A percentile compares a stretch with the other conserved stretches of the same genome.
phyloP scores from a whole-genome alignment of 495 filamentous ascomycete species.

The Penicillium macrosclerotiorum region DNA sequence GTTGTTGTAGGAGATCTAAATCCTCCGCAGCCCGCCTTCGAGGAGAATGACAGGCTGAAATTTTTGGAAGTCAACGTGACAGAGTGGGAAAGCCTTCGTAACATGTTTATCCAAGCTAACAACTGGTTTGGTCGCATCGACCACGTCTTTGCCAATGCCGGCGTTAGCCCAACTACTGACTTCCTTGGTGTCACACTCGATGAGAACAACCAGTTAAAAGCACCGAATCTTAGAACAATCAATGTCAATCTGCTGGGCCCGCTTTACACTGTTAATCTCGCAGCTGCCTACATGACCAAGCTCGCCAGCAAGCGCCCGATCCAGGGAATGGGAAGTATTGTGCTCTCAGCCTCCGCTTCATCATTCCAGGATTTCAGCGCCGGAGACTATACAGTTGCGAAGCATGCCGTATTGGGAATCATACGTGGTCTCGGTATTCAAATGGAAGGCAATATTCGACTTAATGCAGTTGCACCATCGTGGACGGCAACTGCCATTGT shows the following conservation, averaged over 20 bases:
- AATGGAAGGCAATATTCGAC: conserved; percentile 20
- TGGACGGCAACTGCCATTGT: conserved; percentile 42
- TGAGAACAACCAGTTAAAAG: conserved; percentile 36
- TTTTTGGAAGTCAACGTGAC: conserved; percentile 41
- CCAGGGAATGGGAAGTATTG: conserved; percentile 28
- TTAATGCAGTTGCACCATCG: conserved; percentile 43
- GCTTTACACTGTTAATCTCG: conserved; percentile 40
- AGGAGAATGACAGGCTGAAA: conserved; percentile 17
- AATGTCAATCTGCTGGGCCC: conserved; percentile 45
- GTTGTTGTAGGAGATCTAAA: conserved; percentile 45
- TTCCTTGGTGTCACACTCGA: conserved; percentile 42
- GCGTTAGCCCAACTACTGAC: conserved; percentile 35
- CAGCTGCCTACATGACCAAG: conserved; percentile 33
- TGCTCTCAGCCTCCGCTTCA: conserved; percentile 37
- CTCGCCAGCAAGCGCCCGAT: conserved; percentile 15
- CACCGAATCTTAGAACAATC: conserved; percentile 36
- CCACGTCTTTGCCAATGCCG: conserved; percentile 51
- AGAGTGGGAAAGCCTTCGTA: conserved; percentile 38
- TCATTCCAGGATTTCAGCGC: conserved; percentile 38
- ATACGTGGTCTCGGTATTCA: conserved; percentile 26
- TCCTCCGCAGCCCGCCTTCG: conserved; percentile 19
- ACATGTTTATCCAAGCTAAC: conserved; percentile 38
- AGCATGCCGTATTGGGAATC: conserved; percentile 40
- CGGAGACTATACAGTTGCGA: conserved; percentile 36
- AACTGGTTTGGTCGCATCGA: conserved; percentile 44